Conservation (phyloP, 2,329 filamentous ascomycete genomes). For the Phyllosticta citrichinensis region DNA sequence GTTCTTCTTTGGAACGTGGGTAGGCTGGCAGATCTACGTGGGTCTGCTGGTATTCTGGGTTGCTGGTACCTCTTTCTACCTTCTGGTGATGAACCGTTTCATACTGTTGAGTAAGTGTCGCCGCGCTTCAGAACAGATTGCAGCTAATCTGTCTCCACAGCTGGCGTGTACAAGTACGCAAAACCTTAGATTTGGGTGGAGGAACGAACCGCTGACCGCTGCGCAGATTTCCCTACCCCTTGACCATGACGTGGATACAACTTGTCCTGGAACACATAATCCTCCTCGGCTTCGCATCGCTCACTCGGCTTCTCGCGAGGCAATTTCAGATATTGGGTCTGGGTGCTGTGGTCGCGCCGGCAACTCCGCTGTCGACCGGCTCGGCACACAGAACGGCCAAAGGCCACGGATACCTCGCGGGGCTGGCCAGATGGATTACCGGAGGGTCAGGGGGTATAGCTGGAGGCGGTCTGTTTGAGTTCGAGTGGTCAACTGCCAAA, state of each 20-base stretch:
- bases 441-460: conserved; percentile 39
- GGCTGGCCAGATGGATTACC: conserved; percentile 26
- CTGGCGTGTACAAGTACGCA: conserved; percentile 36
- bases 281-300: conserved; percentile 36
- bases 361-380: conserved; percentile 25
- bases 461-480: conserved; percentile 45
- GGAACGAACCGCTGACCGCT: background rate
- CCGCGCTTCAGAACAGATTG: background rate
- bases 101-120: conserved; percentile 35
- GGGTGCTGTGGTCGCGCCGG: conserved; percentile 35
- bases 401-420: conserved; percentile 7
- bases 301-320: conserved; percentile 36
- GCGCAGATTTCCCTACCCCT: conserved; percentile 41
- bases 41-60: conserved; percentile 39
- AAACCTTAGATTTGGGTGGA: background rate
- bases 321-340: conserved; percentile 35
- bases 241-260: conserved; percentile 42
- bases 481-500: conserved; percentile 38
- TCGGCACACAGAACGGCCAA: conserved; percentile 16
- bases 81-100: conserved; percentile 42
- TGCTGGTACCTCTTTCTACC: conserved; percentile 36
- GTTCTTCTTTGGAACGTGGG: conserved; percentile 38
- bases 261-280: conserved; percentile 41
- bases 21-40: conserved; percentile 40
- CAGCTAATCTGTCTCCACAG: conserved; percentile 15